A percentile compares a stretch with the other conserved stretches of the same genome.
These are phyloP conservation scores for Extremus antarcticus DNA, from an alignment of 495 filamentous ascomycete species.

Conservation along the genomic window DNA sequence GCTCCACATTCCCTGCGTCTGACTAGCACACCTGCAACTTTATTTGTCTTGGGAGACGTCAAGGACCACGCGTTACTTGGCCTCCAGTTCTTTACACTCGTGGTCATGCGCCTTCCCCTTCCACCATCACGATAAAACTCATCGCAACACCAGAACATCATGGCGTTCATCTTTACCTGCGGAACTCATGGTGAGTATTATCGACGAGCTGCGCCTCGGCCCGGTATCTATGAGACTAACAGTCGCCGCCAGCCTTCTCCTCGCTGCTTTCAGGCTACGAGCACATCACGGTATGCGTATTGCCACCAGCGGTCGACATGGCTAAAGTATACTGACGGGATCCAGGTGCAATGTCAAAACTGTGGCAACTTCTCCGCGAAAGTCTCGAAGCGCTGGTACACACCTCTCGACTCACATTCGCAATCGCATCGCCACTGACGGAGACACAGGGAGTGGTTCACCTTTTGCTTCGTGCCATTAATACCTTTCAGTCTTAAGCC, in stretches of 20 bases:
- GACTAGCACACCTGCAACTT: background rate
- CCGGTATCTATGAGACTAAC: too few relatives aligned
- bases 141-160: constrained; percentile 1
- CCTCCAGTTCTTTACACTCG: background rate
- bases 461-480: constrained; percentile 35
- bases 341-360: constrained; percentile 32
- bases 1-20: background rate
- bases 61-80: constrained; percentile 1
- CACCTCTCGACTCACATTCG: too few relatives aligned
- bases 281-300: constrained; percentile 22
- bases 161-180: constrained; percentile 34
- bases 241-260: constrained; percentile 24
- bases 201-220: too few relatives aligned
- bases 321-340: background rate
- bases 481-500: constrained; percentile 34
- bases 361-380: constrained; percentile 32
- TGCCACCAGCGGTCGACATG: background rate
- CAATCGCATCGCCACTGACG: background rate
- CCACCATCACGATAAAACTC: background rate
- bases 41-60: background rate
- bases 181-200: constrained; percentile 30
- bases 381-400: constrained; percentile 29
- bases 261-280: constrained; percentile 29
- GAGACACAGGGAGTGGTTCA: constrained; percentile 33
- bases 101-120: background rate